Percentiles rank a stretch among this genome's conserved stretches.
Evolutionary conservation across 1,284 basidiomycete species (phyloP).

Genomic region (Moesziomyces antarcticus): DNA sequence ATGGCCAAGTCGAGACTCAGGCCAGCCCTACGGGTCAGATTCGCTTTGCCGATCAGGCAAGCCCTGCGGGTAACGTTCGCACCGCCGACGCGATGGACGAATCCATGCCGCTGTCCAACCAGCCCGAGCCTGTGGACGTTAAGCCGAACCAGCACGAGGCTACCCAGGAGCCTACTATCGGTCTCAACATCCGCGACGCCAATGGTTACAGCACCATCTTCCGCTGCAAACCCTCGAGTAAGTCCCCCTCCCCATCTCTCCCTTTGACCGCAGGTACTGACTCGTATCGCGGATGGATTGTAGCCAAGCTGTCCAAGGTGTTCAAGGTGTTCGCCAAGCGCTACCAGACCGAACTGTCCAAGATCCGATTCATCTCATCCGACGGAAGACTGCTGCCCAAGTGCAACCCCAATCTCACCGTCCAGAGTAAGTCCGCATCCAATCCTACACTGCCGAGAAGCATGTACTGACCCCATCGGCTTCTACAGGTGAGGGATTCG

Average conservation of each 20-base stretch:
- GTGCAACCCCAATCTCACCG: background rate
- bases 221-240: slow-evolving; percentile 13
- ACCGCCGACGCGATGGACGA: too few species aligned
- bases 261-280: background rate
- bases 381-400: slow-evolving; percentile 13
- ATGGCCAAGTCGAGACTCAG: background rate
- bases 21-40: background rate
- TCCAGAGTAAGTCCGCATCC: slow-evolving; percentile 1
- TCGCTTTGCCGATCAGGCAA: too few species aligned
- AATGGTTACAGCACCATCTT: slow-evolving; percentile 16
- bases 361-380: slow-evolving; percentile 17
- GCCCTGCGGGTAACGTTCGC: too few species aligned
- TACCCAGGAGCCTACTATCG: background rate
- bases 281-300: too few species aligned
- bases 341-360: background rate
- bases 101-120: too few species aligned
- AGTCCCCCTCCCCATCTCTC: background rate
- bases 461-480: background rate
- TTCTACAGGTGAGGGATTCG: background rate
- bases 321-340: slow-evolving; percentile 6
- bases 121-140: too few species aligned
- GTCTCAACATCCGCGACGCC: slow-evolving; percentile 11
- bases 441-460: background rate
- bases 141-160: too few species aligned
- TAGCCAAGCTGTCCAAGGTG: slow-evolving; percentile 15